Base-by-base conservation (phyloP, 352 stramenopile genomes). In the Globisporangium camurandrum region DNA sequence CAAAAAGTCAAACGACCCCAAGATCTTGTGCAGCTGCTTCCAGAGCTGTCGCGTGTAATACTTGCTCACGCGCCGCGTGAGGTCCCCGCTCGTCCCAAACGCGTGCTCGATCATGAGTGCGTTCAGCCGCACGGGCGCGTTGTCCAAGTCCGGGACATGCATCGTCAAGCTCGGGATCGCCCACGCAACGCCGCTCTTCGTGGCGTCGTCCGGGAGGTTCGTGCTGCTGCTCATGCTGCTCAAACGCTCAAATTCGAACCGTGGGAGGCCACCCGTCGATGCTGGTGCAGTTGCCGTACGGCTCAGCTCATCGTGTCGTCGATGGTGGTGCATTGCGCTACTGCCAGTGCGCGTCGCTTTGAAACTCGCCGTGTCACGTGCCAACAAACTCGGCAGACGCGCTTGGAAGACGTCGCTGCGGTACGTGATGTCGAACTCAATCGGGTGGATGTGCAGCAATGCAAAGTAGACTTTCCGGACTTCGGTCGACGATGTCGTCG, bases 381-480 rank as follows among this genome's bases (percentile, higher is more conserved):
- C 49, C 19, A 70, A 67, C 26, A 88, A 62, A 0, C 66, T 84
- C 19, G 79, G 72, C 17, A 23, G 40, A 8, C 60, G 76, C 5
- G 75, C 69, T 56, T 93, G 82, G 36, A 91, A 88, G 7, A 93
- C 81, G 47, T 95, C 84, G 48, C 82, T 93, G 34, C 84, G 75
- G 46, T 88, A 95, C 20, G 84, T 95, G 49, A 95, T 91, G 36
- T 93, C 82, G 47, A 93, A 76, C 56, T 93, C 82, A 49, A 95
- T 84, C 1, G 84, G 82, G 37, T 95, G 84, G 34, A 95, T 88
- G 51, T 95, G 83, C 42, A 95, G 61, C 28, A 93, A 58, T 17
- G 84, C 82, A 52, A 95, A 95, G 56, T 95, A 95, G 19, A 95
- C 81, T 41, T 95, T 95, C 26, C 82, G 70, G 7, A 79, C 68